Evolutionary conservation across 306 rosid species (phyloP), one percentile per base, ranked within the genome.

Genomic region (Inga leiocalycina): DNA sequence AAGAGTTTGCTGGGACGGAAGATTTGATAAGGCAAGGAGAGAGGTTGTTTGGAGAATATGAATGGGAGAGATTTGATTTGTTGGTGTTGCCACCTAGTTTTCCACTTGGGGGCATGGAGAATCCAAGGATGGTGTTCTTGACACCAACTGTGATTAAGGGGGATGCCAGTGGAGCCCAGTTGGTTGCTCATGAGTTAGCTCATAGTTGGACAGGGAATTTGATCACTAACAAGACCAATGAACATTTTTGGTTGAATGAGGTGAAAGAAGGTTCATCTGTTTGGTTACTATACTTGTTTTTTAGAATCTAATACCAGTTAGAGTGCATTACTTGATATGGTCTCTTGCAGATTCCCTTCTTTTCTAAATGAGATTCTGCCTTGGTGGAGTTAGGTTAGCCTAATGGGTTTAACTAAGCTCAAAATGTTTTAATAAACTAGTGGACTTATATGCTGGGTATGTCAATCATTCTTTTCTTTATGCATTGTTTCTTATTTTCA

Each of bases 161-260:
- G 3, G 98, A 96, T 32, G 91, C 93, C 0, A 90, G 90, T 16
- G 98, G 99, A 4, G 97, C 98, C 0, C 99, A 90, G 88, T 88
- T 96, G 39, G 99, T 96, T 80, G 99, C 98, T 46, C 99, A 93
- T 35, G 98, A 93, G 71, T 94, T 96, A 79, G 98, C 97, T 54
- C 99, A 96, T 70, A 94, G 99, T 78, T 94, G 99, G 97, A 96
- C 99, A 8, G 99, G 99, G 54, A 96, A 96, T 71, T 85, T 96
- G 89, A 92, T 96, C 89, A 96, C 97, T 16, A 96, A 96, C 90
- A 92, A 87, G 86, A 93, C 88, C 72, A 92, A 93, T 2, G 99
- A 96, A 20, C 99, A 96, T 81, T 93, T 96, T 79, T 96, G 99
- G 99, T 71, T 96, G 87, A 96, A 96, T 70, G 98, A 96, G 99